These are phyloP conservation scores for Penstemon eatonii DNA, from an alignment of 257 asterid species.

Conservation along the genomic window DNA sequence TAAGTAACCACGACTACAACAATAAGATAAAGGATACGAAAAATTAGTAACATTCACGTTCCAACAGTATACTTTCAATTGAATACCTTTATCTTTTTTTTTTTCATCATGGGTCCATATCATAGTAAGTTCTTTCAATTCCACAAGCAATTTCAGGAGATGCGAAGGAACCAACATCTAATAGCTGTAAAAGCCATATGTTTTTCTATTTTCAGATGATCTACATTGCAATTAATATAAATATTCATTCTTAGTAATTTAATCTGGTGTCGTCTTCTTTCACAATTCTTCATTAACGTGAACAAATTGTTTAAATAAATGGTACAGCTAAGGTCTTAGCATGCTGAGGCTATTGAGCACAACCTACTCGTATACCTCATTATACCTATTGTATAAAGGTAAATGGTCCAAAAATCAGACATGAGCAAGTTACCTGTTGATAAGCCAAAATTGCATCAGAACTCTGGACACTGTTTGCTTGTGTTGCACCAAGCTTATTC, in stretches of 20 bases:
- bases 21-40: neutral
- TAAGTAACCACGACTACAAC: neutral
- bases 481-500: slow-evolving; percentile 99
- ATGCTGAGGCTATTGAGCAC: slow-evolving; percentile 11
- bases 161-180: neutral
- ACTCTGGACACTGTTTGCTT: slow-evolving; percentile 96
- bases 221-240: neutral
- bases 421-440: slow-evolving; percentile 63
- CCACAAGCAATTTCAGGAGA: slow-evolving; percentile 7
- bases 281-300: slow-evolving; percentile 3
- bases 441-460: slow-evolving; percentile 93
- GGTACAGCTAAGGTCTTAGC: neutral
- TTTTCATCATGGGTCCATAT: no score
- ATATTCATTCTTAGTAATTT: no score
- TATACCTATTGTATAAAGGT: neutral
- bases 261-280: neutral
- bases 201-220: slow-evolving; percentile 4
- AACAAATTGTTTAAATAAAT: slow-evolving; percentile 3
- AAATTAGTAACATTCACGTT: neutral
- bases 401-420: slow-evolving; percentile 1
- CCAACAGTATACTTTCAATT: neutral
- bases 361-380: slow-evolving; percentile 17
- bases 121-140: neutral
- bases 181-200: neutral
- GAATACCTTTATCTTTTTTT: neutral